These are phyloP conservation scores for Boletellus dicymbophilus DNA, from an alignment of 1,284 basidiomycete genomes.

Conservation along the genomic window DNA sequence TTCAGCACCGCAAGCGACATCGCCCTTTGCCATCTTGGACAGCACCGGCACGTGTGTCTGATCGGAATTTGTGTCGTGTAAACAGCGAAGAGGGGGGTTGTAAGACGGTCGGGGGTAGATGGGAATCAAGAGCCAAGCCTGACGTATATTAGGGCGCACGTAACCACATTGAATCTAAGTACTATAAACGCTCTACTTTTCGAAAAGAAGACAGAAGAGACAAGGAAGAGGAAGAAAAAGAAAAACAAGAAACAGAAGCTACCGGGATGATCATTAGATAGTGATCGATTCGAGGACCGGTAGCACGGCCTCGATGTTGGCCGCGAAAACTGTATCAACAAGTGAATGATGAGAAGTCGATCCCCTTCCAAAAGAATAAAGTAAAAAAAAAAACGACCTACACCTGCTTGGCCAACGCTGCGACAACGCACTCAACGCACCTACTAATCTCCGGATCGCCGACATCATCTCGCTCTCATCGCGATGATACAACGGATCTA, in stretches of 20 bases:
- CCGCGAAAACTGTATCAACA: conserved; percentile 20
- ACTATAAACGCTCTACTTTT: too few relatives aligned
- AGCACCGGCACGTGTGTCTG: conserved; percentile 15
- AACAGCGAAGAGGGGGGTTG: too few relatives aligned
- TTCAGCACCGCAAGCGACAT: conserved; percentile 25
- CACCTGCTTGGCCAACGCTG: conserved; percentile 19
- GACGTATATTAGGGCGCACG: too few relatives aligned
- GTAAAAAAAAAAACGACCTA: conserved; percentile 1
- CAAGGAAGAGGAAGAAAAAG: neutral
- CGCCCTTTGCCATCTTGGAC: conserved; percentile 30
- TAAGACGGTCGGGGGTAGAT: too few relatives aligned
- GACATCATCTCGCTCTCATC: conserved; percentile 12
- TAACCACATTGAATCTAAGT: neutral
- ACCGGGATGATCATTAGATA: conserved; percentile 4
- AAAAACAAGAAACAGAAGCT: neutral
- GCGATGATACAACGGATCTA: conserved; percentile 3
- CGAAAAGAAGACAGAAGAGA: too few relatives aligned
- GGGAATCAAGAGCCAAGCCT: too few relatives aligned
- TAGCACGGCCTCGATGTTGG: conserved; percentile 26
- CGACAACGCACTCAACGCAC: conserved; percentile 21
- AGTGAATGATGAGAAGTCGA: neutral
- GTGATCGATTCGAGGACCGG: conserved; percentile 27
- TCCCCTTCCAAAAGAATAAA: neutral
- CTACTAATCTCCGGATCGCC: conserved; percentile 17
- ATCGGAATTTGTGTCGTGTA: too few relatives aligned